Percentiles rank a stretch among this genome's conserved stretches.
These are phyloP conservation scores for Phycomyces blakesleeanus DNA, from an alignment of 192 early-diverging fungal genomes.

Conservation along the genomic window DNA sequence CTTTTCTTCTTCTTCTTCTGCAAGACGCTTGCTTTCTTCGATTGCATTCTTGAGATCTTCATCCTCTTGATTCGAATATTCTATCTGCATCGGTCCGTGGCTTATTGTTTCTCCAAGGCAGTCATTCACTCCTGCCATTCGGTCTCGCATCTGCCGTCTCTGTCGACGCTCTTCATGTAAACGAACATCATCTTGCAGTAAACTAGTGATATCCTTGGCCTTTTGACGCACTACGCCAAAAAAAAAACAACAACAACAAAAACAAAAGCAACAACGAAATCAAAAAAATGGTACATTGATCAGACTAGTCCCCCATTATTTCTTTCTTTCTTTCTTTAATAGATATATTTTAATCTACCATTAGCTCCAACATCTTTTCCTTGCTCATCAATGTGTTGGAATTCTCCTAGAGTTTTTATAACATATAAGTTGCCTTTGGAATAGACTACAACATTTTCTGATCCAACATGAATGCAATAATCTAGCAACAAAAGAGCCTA, in stretches of 20 bases:
- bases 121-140: constrained; percentile 46
- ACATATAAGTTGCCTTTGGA: constrained; percentile 86
- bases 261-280: neutral
- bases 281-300: neutral
- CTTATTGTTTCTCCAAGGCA: constrained; percentile 31
- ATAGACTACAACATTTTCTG: constrained; percentile 83
- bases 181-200: constrained; percentile 75
- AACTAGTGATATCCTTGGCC: constrained; percentile 82
- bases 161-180: constrained; percentile 74
- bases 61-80: constrained; percentile 60
- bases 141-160: constrained; percentile 59
- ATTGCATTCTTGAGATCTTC: constrained; percentile 74
- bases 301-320: neutral
- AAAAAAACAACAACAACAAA: neutral
- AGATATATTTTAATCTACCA: constrained; percentile 43
- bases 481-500: constrained; percentile 84
- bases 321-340: neutral
- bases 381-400: constrained; percentile 92
- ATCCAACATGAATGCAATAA: constrained; percentile 81
- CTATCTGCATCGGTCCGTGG: neutral
- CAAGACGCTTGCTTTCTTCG: constrained; percentile 75
- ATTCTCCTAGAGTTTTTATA: constrained; percentile 95
- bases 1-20: constrained; percentile 42
- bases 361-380: constrained; percentile 90
- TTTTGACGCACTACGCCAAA: constrained; percentile 76